Evolutionary conservation across 192 early-diverging fungal genomes (phyloP), one percentile per base, ranked within the genome.

Genomic region (Podila verticillata): DNA sequence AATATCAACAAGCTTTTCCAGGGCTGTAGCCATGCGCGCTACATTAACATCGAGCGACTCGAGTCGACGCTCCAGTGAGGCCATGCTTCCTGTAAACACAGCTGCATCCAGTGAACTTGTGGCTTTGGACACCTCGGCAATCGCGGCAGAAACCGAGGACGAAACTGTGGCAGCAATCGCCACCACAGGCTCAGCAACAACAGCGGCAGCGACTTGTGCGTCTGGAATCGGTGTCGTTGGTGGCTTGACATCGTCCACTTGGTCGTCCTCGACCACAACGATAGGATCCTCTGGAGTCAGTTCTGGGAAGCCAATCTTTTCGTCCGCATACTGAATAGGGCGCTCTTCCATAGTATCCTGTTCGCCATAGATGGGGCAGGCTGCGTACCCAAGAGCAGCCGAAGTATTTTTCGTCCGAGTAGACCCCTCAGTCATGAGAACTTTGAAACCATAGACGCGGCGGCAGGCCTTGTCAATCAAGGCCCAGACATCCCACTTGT

Each of bases 361-460:
- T 22, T 61, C 47, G 19, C 81, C 75, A 56, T 87, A 87, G 30
- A 75, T 51, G 3, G 86, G 86, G n/a, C 78, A 81, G 17, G 66
- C 30, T 9, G 83, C 74, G 58, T 87, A 87, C 7, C 77, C 84
- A 8, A 87, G 32, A 2, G 72, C 59, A 0, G 66, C 82, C 1
- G 69, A 72, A 6, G 56, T 72, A n/a, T 72, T 68, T 19, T 67
- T 72, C 2, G 15, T 19, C 0, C 57, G 24, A 13, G 61, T 57
- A 0, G 67, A 65, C 31, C 70, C 73, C 26, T 29, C 24, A 0
- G 67, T 63, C 54, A 85, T 10, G 12, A 86, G n/a, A 1, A 84
- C 57, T 58, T 84, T 85, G 63, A 87, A 79, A 8, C 66, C 86
- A 79, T 86, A 86, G 20, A 87, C 84, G 22, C 82, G 62, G 29